Evolutionary conservation across 257 asterid genomes (phyloP).

Genomic region (Agastache rugosa): DNA sequence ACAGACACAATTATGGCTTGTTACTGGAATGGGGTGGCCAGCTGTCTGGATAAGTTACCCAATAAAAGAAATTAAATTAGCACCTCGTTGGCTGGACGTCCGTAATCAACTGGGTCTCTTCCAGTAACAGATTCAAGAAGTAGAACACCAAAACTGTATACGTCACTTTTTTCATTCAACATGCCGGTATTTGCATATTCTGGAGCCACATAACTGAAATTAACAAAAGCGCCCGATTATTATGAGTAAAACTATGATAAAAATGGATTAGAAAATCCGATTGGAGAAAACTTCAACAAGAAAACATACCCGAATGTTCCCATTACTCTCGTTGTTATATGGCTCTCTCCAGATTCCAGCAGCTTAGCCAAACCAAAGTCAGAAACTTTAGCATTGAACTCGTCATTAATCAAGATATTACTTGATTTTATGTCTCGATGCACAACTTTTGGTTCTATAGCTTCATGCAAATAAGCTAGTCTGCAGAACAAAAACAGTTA

Average conservation of each 20-base stretch:
- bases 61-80: slow-evolving; percentile 14
- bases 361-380: slow-evolving; percentile 98
- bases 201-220: slow-evolving; percentile 92
- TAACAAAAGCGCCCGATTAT: slow-evolving; percentile 20
- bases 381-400: slow-evolving; percentile 88
- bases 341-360: slow-evolving; percentile 93
- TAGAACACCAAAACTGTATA: slow-evolving; percentile 94
- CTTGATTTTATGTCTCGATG: slow-evolving; percentile 99
- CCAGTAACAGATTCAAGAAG: slow-evolving; percentile 92
- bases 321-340: slow-evolving; percentile 96
- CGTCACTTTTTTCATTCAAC: slow-evolving; percentile 89
- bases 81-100: slow-evolving; percentile 92
- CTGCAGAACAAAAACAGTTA: slow-evolving; percentile 49
- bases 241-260: background rate
- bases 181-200: slow-evolving; percentile 95
- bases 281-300: slow-evolving; percentile 1
- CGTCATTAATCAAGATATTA: slow-evolving; percentile 83
- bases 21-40: background rate
- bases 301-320: slow-evolving; percentile 89
- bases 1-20: slow-evolving; percentile 22
- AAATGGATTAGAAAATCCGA: slow-evolving; percentile 2
- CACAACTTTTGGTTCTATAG: slow-evolving; percentile 94
- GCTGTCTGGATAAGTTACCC: background rate
- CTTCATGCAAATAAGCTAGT: slow-evolving; percentile 95
- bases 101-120: slow-evolving; percentile 93